phyloP scores from a whole-genome alignment of 768 basidiomycete species.

The Lepiota venenata region DNA sequence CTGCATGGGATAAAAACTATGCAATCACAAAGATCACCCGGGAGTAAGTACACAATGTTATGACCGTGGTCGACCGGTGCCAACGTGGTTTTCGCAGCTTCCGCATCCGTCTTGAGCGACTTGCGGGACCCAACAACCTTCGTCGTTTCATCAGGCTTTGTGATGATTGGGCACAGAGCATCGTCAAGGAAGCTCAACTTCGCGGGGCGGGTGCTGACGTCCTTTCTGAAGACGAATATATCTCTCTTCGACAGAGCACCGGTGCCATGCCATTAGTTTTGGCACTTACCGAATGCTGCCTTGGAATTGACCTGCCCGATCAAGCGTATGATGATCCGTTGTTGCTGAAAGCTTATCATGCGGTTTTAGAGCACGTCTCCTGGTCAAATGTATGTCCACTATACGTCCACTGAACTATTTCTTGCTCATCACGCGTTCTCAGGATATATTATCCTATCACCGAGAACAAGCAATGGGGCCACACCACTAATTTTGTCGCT shows the following conservation, averaged over 20 bases:
- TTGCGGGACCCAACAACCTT: slow-evolving; percentile 42
- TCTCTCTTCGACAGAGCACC: slow-evolving; percentile 59
- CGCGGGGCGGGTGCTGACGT: slow-evolving; percentile 48
- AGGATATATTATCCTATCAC: slow-evolving; percentile 72
- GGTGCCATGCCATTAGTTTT: slow-evolving; percentile 64
- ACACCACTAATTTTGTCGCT: slow-evolving; percentile 62
- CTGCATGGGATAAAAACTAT: slow-evolving; percentile 50
- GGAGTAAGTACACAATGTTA: slow-evolving; percentile 35
- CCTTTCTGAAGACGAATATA: slow-evolving; percentile 49
- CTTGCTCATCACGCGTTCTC: slow-evolving; percentile 10
- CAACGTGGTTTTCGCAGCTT: slow-evolving; percentile 35
- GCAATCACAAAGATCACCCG: slow-evolving; percentile 54
- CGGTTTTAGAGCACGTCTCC: slow-evolving; percentile 61
- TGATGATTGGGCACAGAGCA: slow-evolving; percentile 52
- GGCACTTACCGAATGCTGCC: slow-evolving; percentile 55
- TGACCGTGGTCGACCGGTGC: too few relatives aligned
- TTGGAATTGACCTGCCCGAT: slow-evolving; percentile 61
- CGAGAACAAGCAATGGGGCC: slow-evolving; percentile 65
- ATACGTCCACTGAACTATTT: not conserved
- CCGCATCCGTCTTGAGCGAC: slow-evolving; percentile 39
- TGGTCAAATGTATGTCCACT: slow-evolving; percentile 58
- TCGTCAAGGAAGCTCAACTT: slow-evolving; percentile 57
- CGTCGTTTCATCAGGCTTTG: slow-evolving; percentile 49
- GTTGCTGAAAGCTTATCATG: slow-evolving; percentile 51
- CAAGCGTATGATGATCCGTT: slow-evolving; percentile 52